Base-by-base conservation (phyloP, 208 protist species). In the Acanthamoeba castellanii region DNA sequence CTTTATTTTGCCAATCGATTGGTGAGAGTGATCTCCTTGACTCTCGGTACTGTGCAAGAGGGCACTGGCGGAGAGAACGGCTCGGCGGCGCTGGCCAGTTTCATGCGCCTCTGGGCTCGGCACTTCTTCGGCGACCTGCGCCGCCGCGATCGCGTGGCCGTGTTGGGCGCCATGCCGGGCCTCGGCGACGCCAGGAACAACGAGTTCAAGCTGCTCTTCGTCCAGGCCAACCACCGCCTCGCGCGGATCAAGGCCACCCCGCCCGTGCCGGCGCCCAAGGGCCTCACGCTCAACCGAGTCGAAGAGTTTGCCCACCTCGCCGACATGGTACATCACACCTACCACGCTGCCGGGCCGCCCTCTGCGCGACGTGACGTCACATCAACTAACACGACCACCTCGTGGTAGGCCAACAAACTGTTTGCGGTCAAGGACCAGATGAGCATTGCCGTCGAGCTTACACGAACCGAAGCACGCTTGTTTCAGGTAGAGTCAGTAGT, bases 131-230 rank as follows among this genome's bases (percentile, higher is more conserved):
- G 61, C 32, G 85, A 92, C 61, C 37, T 92, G 30, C 85, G 85
- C 6, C 52, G 5, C 27, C 30, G 55, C 32, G 85, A 92, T 27
- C 52, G 61, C 22, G 45, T 42, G 20, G 85, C 85, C 7, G 61
- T 92, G 30, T 47, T 92, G 85, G 45, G 61, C 85, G 85, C 85
- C 32, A 72, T 92, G 59, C 61, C 85, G 18, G 25, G 18, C 6
- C 61, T 92, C 34, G 59, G 61, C 52, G 59, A 37, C 30, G 61
- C 57, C 11, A 66, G 27, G 16, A 52, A 45, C 85, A 92, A 92
- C 61, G 85, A 92, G 55, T n/a, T 92, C 55, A 92, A 92, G 85
- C 57, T 92, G 85, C 61, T 92, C 30, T 92, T 92, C 85, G 20
- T 92, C 20, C 45, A 70, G n/a, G 85, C 85, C 55, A 92, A 72